Conservation (phyloP, 805 yeast genomes). For the Ogataea methanolica region DNA sequence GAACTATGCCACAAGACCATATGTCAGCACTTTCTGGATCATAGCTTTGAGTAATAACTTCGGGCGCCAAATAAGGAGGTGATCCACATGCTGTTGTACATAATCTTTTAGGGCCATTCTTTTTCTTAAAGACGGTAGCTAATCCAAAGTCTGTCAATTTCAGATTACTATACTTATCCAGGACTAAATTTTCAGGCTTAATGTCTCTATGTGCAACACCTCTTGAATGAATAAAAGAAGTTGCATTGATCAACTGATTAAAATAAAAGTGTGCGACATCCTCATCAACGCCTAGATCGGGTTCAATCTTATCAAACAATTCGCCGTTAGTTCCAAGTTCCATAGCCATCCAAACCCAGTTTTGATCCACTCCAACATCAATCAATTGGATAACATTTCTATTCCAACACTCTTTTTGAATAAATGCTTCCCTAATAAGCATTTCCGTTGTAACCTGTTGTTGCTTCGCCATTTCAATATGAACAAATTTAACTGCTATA, state of each 20-base stretch:
- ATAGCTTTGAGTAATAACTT: slow-evolving; percentile 46
- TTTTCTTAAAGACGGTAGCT: slow-evolving; percentile 54
- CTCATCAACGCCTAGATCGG: slow-evolving; percentile 64
- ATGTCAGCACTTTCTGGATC: slow-evolving; percentile 56
- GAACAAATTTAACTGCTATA: slow-evolving; percentile 58
- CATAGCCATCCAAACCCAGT: slow-evolving; percentile 62
- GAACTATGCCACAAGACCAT: slow-evolving; percentile 67
- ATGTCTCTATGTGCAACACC: slow-evolving; percentile 69
- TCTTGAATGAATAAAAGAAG: slow-evolving; percentile 52
- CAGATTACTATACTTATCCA: slow-evolving; percentile 60
- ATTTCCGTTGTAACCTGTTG: slow-evolving; percentile 28
- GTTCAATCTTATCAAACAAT: slow-evolving; percentile 73
- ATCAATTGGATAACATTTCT: slow-evolving; percentile 54
- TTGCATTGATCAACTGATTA: slow-evolving; percentile 57
- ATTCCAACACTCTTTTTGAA: slow-evolving; percentile 60
- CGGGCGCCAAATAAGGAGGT: slow-evolving; percentile 80
- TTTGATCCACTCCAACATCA: slow-evolving; percentile 48
- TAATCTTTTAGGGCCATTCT: slow-evolving; percentile 40
- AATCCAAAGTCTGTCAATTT: slow-evolving; percentile 77
- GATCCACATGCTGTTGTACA: slow-evolving; percentile 61
- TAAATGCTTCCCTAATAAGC: slow-evolving; percentile 48
- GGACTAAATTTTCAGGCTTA: slow-evolving; percentile 63
- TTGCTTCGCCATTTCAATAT: slow-evolving; percentile 31
- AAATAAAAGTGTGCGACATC: slow-evolving; percentile 67
- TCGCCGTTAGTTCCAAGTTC: slow-evolving; percentile 75